Evolutionary conservation across 2,329 filamentous ascomycete genomes (phyloP).

Genomic region (Dactylellina cionopaga): DNA sequence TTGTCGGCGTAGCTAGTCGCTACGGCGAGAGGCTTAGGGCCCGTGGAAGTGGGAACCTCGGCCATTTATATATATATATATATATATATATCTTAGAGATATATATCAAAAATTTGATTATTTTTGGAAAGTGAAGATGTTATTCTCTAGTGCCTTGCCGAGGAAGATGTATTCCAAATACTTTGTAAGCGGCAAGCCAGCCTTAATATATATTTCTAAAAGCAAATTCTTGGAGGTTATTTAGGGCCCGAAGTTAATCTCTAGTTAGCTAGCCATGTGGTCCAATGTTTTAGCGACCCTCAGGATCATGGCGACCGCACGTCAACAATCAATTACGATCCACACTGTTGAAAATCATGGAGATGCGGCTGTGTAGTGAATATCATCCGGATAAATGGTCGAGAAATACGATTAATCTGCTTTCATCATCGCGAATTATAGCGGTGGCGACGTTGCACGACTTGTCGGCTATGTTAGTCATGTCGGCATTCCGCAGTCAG

Average conservation of each 20-base stretch:
- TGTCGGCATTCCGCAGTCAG: too few relatives aligned
- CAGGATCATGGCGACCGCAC: too few relatives aligned
- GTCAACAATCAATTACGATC: not conserved
- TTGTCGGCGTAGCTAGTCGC: constrained; percentile 24
- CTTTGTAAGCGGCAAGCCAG: too few relatives aligned
- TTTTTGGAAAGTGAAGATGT: not conserved
- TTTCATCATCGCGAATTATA: not conserved
- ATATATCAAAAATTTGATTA: not conserved
- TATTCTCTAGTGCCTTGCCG: not conserved
- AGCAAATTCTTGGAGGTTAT: too few relatives aligned
- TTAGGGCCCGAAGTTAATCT: too few relatives aligned
- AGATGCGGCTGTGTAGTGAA: constrained; percentile 7
- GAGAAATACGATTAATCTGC: not conserved
- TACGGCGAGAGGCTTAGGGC: constrained; percentile 7
- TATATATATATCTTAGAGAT: not conserved
- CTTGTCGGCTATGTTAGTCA: too few relatives aligned
- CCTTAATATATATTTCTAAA: too few relatives aligned
- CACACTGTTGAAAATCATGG: not conserved
- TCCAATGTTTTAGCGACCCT: not conserved
- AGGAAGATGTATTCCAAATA: too few relatives aligned
- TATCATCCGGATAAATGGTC: not conserved
- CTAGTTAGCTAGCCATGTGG: too few relatives aligned
- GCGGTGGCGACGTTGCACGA: too few relatives aligned
- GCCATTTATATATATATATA: not conserved
- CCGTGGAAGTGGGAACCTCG: not conserved